Evolutionary conservation across 2,329 filamentous ascomycete species (phyloP), one percentile per base, ranked within the genome.

Genomic region (Ceratocystis diversiconidia): DNA sequence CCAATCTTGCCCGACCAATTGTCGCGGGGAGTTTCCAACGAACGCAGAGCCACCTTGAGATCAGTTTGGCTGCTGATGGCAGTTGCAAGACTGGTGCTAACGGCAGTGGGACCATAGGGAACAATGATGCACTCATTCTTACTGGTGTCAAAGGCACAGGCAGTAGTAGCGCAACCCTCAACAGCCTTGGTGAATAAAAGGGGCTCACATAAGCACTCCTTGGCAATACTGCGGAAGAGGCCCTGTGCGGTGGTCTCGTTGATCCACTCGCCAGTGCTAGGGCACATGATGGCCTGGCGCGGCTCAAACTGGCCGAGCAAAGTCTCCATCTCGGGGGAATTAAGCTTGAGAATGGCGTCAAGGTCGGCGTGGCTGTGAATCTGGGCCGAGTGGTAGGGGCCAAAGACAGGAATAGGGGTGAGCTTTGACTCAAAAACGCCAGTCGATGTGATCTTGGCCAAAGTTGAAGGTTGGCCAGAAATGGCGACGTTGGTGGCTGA

Each of bases 381-480:
- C 70, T 83, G 80, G 2, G 77, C 68, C 46, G 82, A 80, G 70
- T 85, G 82, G 70, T 83, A 84, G 5, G 82, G 82, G 0, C 79
- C 82, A 68, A 80, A 79, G 30, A 84, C 77, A 0, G 81, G 79
- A 63, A 83, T 77, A 1, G 76, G 73, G n/a, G 76, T 77, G 15
- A 76, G 74, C 68, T 76, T 77, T 43, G 74, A 72, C 5, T 76
- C 73, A 43, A 78, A 76, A 55, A 75, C 69, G 15, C 75, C 71
- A 36, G 74, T 73, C 59, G 73, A 72, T 65, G 76, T 75, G 30
- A 85, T 72, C 3, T 73, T 70, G 65, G 76, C 75, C 30, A 84
- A 73, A 0, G 78, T 80, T 1, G 73, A 70, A 22, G 82, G 82
- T 52, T 81, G 80, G 15, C 82, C 82, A 62, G 81, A 84, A 59